These are phyloP conservation scores for Candida patagonica DNA, from an alignment of 805 yeast species.

Conservation along the genomic window DNA sequence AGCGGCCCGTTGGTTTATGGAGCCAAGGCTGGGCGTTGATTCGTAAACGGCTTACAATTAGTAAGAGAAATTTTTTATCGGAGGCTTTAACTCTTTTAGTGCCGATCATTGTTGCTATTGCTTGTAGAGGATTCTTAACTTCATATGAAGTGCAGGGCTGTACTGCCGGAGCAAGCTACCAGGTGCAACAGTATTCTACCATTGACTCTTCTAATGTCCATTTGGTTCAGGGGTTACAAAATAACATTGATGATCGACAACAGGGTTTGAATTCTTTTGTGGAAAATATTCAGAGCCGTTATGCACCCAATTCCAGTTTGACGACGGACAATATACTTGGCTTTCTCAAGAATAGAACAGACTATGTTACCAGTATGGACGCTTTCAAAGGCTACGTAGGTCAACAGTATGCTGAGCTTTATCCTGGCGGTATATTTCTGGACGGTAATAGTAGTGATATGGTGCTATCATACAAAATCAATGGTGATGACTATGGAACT, in stretches of 20 bases:
- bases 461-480: constrained; percentile 23
- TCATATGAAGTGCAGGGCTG: constrained; percentile 17
- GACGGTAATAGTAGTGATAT: constrained; percentile 17
- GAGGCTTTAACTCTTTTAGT: constrained; percentile 21
- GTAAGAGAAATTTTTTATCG: constrained; percentile 23
- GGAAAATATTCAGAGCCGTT: constrained; percentile 3
- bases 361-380: constrained; percentile 15
- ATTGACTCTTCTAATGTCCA: constrained; percentile 7
- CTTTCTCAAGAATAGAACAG: constrained; percentile 3
- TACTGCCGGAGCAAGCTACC: constrained; percentile 7
- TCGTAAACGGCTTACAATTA: constrained; percentile 23
- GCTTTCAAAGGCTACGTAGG: constrained; percentile 17
- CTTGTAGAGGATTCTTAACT: constrained; percentile 14
- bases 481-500: constrained; percentile 18
- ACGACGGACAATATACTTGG: constrained; percentile 5
- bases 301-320: constrained; percentile 3
- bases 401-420: constrained; percentile 18
- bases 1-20: constrained; percentile 12
- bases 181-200: constrained; percentile 11
- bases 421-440: constrained; percentile 27
- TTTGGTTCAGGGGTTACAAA: constrained; percentile 14
- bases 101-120: constrained; percentile 26
- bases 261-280: constrained; percentile 12
- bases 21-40: constrained; percentile 25
- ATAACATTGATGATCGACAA: not conserved